Conservation (phyloP, 139 green algal species). For the Ettlia oleoabundans region DNA sequence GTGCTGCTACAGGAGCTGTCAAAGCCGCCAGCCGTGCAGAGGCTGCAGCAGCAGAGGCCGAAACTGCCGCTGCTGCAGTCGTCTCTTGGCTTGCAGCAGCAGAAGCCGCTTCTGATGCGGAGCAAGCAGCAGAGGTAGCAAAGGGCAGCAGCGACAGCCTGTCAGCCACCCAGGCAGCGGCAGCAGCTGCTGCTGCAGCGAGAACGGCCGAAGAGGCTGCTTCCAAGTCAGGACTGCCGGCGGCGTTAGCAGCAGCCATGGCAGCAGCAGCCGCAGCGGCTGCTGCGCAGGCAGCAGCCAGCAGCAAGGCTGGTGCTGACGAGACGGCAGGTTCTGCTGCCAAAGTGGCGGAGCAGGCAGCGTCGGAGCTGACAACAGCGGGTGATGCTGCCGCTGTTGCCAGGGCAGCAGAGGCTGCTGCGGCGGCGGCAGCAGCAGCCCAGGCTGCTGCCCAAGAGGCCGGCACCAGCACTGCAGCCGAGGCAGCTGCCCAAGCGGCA, state of each 20-base stretch:
- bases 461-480: slow-evolving; percentile 1
- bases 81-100: background rate
- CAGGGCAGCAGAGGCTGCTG: slow-evolving; percentile 9
- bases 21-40: background rate
- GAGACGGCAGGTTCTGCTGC: background rate
- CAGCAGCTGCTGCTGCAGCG: background rate
- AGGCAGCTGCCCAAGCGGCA: background rate
- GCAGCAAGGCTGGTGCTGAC: slow-evolving; percentile 19
- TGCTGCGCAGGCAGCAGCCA: background rate
- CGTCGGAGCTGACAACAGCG: background rate
- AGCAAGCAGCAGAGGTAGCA: background rate
- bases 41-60: background rate
- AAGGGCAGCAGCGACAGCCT: slow-evolving; percentile 15
- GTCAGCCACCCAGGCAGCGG: slow-evolving; percentile 1
- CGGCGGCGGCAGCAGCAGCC: background rate
- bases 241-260: background rate
- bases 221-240: background rate
- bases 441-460: background rate
- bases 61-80: background rate
- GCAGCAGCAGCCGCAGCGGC: background rate
- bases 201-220: background rate
- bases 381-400: background rate
- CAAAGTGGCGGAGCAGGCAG: background rate
- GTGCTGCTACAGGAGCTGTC: background rate
- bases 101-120: background rate